phyloP scores from a whole-genome alignment of 108 stramenopile species.

The Epipyxis sp. region DNA sequence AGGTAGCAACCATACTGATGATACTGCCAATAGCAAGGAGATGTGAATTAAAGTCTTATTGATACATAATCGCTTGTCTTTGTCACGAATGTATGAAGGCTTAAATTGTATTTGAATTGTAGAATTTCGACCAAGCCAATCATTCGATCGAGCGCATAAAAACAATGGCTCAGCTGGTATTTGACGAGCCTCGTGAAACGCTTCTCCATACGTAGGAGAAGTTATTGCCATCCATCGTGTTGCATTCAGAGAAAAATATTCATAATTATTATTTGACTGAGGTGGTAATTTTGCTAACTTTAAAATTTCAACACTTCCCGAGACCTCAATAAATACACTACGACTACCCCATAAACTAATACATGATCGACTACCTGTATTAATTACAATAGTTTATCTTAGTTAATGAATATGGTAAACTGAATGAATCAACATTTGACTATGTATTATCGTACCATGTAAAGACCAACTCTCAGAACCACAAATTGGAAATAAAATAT shows the following conservation, averaged over 20 bases:
- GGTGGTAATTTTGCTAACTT: neutral
- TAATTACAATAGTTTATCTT: too few relatives aligned
- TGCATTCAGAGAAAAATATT: neutral
- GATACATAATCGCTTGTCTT: neutral
- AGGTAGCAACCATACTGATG: neutral
- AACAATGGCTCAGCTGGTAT: neutral
- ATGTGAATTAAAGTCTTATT: neutral
- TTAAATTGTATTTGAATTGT: neutral
- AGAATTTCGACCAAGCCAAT: neutral
- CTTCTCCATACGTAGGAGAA: neutral
- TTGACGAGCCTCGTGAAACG: neutral
- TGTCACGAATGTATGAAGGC: neutral
- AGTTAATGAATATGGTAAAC: too few relatives aligned
- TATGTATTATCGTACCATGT: too few relatives aligned
- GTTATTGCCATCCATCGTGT: neutral
- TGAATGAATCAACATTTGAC: too few relatives aligned
- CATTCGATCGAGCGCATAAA: neutral
- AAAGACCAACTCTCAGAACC: too few relatives aligned
- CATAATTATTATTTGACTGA: neutral
- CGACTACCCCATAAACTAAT: neutral
- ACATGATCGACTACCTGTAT: too few relatives aligned
- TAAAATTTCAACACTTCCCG: neutral
- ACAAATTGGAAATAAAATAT: too few relatives aligned
- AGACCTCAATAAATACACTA: neutral
- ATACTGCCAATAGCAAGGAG: neutral